phyloP scores from a whole-genome alignment of 441 rosid genomes.

The Corymbia citriodora region DNA sequence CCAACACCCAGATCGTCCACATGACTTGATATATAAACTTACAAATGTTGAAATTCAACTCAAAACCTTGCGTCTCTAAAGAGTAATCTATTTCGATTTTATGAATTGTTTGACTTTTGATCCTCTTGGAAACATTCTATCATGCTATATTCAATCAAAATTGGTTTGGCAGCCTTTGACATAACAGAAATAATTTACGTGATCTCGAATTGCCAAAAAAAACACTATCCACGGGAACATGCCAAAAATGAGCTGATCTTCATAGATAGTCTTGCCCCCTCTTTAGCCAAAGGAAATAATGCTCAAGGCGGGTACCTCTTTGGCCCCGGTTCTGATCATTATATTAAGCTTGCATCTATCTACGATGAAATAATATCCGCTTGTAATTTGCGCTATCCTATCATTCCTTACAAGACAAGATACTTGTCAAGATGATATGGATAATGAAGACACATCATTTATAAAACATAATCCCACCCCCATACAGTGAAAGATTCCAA shows the following conservation, averaged over 20 bases:
- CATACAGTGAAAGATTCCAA: background rate
- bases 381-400: background rate
- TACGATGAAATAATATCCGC: background rate
- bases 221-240: background rate
- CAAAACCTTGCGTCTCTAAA: background rate
- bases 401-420: background rate
- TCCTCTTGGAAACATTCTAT: background rate
- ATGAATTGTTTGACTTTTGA: background rate
- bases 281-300: background rate
- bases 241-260: background rate
- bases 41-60: background rate
- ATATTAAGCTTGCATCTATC: background rate
- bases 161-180: background rate
- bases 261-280: background rate
- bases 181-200: too few relatives aligned
- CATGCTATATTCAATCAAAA: background rate
- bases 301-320: background rate
- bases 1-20: background rate
- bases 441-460: background rate
- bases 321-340: background rate
- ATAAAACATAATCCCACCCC: too few relatives aligned
- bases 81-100: accelerated
- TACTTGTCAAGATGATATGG: background rate
- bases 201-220: background rate
- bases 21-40: background rate